Base-by-base conservation (phyloP, 1,284 basidiomycete species). In the Austroboletus niveus region DNA sequence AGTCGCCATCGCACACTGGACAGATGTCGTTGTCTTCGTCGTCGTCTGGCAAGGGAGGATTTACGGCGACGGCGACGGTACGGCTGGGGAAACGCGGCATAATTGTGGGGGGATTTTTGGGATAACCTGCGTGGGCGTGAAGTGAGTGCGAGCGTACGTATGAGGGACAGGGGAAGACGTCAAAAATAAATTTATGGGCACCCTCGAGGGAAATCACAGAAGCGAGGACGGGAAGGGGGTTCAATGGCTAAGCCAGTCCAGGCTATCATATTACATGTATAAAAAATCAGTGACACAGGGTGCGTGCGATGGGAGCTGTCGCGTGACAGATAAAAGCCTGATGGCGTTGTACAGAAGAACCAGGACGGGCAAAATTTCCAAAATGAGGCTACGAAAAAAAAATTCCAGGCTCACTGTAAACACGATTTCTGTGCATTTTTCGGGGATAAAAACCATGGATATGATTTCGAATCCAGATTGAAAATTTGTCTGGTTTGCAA, bases 1-100 rank as follows among this genome's bases (percentile, higher is more conserved):
- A 91, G 64, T 88, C 84, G 65, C 85, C 84, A 77, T 89, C 88
- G 86, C 88, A 91, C 58, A 90, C 86, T 17, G 86, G 87, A 69
- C 88, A 91, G 56, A 90, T 88, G 68, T 89, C 84, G 81, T 82
- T 79, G 76, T 89, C 86, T 67, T 87, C 84, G 73, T 82, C 80
- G 70, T 80, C 78, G 69, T 75, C 73, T 60, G 55, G 63, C 45
- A 57, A 65, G 56, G 63, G 61, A 51, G 57, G 60, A 58, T 66
- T 65, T 64, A 64, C 68, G 69, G 49, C 69, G 69, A 54, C 65
- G 76, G 68, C 79, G 77, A 79, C 68, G 75, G 79, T 84, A 83
- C 81, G 74, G 76, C 80, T 68, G 74, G 79, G 77, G 81, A 82
- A 71, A 82, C 76, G 70, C 76, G 82, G 74, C 83, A 87, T 81